Conservation (phyloP, 2,329 filamentous ascomycete genomes). For the Metarhizium humberi region DNA sequence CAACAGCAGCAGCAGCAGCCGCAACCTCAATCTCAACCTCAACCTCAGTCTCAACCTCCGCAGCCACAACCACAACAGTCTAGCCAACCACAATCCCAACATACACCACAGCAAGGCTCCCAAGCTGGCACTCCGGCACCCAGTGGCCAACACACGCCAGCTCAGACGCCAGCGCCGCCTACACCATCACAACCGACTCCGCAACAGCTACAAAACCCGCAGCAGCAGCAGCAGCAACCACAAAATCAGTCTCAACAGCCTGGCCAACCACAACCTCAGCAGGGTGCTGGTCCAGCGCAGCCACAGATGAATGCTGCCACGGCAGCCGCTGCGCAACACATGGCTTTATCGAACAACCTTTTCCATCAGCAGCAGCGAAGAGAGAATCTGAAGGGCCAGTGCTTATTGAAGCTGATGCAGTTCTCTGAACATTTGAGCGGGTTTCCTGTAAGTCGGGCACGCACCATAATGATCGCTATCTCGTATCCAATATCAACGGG, state of each 20-base stretch:
- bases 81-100: constrained; percentile 32
- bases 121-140: constrained; percentile 8
- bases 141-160: constrained; percentile 29
- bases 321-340: constrained; percentile 22
- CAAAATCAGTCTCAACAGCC: constrained; percentile 24
- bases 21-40: constrained; percentile 33
- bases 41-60: constrained; percentile 24
- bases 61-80: constrained; percentile 13
- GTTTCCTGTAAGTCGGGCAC: constrained; percentile 36
- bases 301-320: constrained; percentile 19
- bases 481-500: background rate
- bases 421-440: constrained; percentile 54
- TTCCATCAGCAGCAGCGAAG: constrained; percentile 39
- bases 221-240: constrained; percentile 18
- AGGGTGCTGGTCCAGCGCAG: constrained; percentile 8
- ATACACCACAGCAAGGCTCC: constrained; percentile 18
- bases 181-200: constrained; percentile 9
- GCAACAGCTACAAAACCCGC: constrained; percentile 20
- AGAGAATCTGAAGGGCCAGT: constrained; percentile 45
- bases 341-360: constrained; percentile 23
- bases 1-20: constrained; percentile 11
- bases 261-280: constrained; percentile 1
- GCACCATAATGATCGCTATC: background rate
- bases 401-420: constrained; percentile 49
- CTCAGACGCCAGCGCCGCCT: constrained; percentile 26